These are phyloP conservation scores for Metschnikowia hibisci DNA, from an alignment of 805 yeast genomes.

Conservation along the genomic window DNA sequence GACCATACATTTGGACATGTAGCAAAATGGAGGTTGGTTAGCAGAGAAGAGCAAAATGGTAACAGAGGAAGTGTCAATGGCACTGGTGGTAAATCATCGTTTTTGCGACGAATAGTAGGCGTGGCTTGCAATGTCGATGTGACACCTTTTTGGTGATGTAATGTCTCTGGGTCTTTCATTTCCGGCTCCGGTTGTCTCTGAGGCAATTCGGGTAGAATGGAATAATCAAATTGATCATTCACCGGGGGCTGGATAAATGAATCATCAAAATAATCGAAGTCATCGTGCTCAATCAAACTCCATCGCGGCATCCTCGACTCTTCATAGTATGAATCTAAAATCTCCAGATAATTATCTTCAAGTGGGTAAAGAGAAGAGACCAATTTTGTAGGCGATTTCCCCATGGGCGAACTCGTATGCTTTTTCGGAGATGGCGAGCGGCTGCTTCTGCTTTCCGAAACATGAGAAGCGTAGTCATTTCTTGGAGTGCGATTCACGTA, in stretches of 20 bases:
- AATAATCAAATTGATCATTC: constrained; percentile 28
- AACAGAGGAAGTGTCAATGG: constrained; percentile 51
- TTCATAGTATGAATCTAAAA: constrained; percentile 9
- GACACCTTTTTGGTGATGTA: not conserved
- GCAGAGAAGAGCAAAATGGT: constrained; percentile 51
- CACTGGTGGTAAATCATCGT: constrained; percentile 36
- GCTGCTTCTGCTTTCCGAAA: constrained; percentile 16
- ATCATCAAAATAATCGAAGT: constrained; percentile 13
- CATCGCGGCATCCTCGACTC: constrained; percentile 17
- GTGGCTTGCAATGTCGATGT: not conserved
- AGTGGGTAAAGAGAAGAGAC: constrained; percentile 4
- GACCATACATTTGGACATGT: constrained; percentile 46
- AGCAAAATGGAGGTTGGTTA: constrained; percentile 47
- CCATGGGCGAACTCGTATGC: constrained; percentile 20
- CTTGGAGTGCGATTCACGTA: constrained; percentile 5
- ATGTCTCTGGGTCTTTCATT: not conserved
- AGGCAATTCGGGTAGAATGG: constrained; percentile 34
- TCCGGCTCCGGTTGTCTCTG: constrained; percentile 9
- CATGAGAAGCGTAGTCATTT: constrained; percentile 13
- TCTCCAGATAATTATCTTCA: constrained; percentile 9
- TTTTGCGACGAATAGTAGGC: constrained; percentile 12
- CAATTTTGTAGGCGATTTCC: not conserved
- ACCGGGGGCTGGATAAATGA: constrained; percentile 21
- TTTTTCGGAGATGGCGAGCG: constrained; percentile 32
- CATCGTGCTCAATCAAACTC: constrained; percentile 18